phyloP scores from a whole-genome alignment of 805 yeast species.

The Kregervanrija pseudodelftensis region DNA sequence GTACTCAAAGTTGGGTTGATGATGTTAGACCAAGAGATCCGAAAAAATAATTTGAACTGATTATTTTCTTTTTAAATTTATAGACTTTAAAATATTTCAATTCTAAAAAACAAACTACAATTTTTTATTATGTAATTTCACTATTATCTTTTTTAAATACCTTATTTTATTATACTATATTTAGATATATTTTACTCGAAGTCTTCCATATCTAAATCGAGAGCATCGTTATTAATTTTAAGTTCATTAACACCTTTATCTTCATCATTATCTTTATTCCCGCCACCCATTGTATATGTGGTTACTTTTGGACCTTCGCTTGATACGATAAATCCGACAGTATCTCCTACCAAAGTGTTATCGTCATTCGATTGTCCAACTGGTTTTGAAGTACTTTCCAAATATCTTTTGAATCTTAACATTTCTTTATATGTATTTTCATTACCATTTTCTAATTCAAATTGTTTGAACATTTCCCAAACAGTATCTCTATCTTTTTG shows the following conservation, averaged over 20 bases:
- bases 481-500: constrained; percentile 26
- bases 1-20: constrained; percentile 87
- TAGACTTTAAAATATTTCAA: too few relatives aligned
- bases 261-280: constrained; percentile 1
- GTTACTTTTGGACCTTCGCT: constrained; percentile 30
- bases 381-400: constrained; percentile 15
- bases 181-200: too few relatives aligned
- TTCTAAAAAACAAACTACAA: too few relatives aligned
- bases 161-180: too few relatives aligned
- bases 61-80: too few relatives aligned
- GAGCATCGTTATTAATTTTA: constrained; percentile 47
- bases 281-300: constrained; percentile 15
- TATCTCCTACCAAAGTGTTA: constrained; percentile 16
- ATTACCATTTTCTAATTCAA: constrained; percentile 66
- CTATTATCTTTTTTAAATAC: too few relatives aligned
- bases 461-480: constrained; percentile 69
- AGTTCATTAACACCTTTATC: background rate
- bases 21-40: constrained; percentile 10
- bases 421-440: constrained; percentile 69
- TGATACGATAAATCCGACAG: constrained; percentile 45
- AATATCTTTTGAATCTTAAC: constrained; percentile 50
- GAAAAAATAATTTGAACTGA: too few relatives aligned
- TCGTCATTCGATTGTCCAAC: constrained; percentile 15
- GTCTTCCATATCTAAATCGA: constrained; percentile 42
- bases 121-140: too few relatives aligned